Evolutionary conservation across 305 asterid genomes (phyloP).

Genomic region (Solanum hybrid): DNA sequence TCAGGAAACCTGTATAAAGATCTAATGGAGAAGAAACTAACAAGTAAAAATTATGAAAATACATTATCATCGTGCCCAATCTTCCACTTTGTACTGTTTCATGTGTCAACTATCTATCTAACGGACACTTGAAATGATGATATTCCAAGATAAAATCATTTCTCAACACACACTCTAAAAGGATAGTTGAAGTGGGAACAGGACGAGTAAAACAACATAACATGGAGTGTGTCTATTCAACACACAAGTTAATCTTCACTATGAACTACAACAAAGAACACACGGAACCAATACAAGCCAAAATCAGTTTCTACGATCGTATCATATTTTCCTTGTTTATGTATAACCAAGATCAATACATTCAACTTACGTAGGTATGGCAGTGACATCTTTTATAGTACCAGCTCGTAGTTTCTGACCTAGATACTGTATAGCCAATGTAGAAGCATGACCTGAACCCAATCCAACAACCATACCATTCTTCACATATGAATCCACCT

Average conservation of each 20-base stretch:
- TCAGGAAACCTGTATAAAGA: background rate
- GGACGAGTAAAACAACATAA: background rate
- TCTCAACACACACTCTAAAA: background rate
- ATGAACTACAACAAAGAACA: background rate
- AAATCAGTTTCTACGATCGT: background rate
- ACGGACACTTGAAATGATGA: background rate
- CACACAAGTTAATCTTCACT: background rate
- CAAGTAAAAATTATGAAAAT: background rate
- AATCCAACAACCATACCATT: slow-evolving; percentile 69
- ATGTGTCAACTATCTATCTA: background rate
- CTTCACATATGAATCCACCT: slow-evolving; percentile 68
- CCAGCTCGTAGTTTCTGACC: slow-evolving; percentile 59
- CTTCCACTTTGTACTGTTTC: background rate
- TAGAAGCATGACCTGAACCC: slow-evolving; percentile 66
- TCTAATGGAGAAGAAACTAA: background rate
- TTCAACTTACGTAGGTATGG: slow-evolving; percentile 43
- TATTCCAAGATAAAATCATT: background rate
- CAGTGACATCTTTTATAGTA: slow-evolving; percentile 40
- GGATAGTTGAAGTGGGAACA: background rate
- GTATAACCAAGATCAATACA: background rate
- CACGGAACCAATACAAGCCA: background rate
- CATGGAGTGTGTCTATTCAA: background rate
- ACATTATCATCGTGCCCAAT: background rate
- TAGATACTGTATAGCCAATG: slow-evolving; percentile 59
- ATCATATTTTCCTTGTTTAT: background rate